Evolutionary conservation across 176 grass and related monocot genomes (phyloP), one percentile per base, ranked within the genome.

Genomic region (Luzula sylvatica): DNA sequence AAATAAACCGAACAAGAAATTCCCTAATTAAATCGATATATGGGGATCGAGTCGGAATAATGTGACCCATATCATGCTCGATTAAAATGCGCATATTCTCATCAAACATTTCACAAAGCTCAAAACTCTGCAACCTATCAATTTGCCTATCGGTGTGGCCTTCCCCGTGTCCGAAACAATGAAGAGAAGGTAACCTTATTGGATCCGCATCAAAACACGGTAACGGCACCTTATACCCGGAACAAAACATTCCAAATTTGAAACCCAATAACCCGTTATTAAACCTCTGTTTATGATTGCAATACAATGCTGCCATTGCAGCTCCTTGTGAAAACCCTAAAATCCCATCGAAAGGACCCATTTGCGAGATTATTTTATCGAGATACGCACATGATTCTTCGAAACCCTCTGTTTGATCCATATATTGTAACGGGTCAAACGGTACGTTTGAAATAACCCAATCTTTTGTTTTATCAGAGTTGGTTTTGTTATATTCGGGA

Each of bases 21-120:
- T 48, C 65, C 52, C 77, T 96, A 11, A 96, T 86, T 47, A 32
- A 67, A 53, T 86, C 77, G 2, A 96, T 82, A 38, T 77, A 86
- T 23, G 81, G 92, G 0, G 58, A 11, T 13, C 65, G 19, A 9
- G 92, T 86, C 2, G 92, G 92, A 28, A 96, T 89, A 35, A 96
- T 96, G 68, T 89, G 92, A 47, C 92, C 84, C 84, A 86, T 86
- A 20, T 89, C 74, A 71, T 89, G 92, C 55, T 96, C 92, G 43
- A 89, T 50, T 28, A 87, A 12, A 3, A 68, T 13, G 20, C 56
- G 63, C 5, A 55, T 58, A 55, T 69, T 71, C 48, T 71, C 43
- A 20, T 77, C 65, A 35, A 96, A 89, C 59, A 72, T 26, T 38
- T 69, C 27, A 5, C 68, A 72, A 16, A 96, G 85, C 48, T 68